These are phyloP conservation scores for Bryum argenteum DNA, from an alignment of 225 moss, liverwort and hornwort species.

Conservation along the genomic window DNA sequence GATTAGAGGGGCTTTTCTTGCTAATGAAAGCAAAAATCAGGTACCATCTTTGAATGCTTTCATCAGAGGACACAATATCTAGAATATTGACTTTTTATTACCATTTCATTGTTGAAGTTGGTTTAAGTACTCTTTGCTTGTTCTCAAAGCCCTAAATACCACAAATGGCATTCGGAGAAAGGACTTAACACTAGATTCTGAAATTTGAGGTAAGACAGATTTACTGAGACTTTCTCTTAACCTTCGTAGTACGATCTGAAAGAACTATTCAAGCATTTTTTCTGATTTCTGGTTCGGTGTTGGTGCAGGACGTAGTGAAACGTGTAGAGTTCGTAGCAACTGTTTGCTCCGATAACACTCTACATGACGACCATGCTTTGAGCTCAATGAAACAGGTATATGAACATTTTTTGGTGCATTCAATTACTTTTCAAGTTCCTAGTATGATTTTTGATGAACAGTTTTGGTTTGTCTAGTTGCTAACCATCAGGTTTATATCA, in stretches of 20 bases:
- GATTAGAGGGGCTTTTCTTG: conserved; percentile 67
- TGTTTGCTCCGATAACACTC: conserved; percentile 58
- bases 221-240: background rate
- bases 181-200: background rate
- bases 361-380: conserved; percentile 46
- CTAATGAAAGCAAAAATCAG: conserved; percentile 93
- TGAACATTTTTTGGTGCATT: conserved; percentile 29
- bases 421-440: background rate
- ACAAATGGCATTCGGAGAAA: conserved; percentile 13
- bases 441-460: background rate
- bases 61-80: background rate
- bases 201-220: conserved; percentile 3
- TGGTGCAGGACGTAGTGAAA: conserved; percentile 61
- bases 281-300: conserved; percentile 29
- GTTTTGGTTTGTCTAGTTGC: too few species aligned
- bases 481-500: too few species aligned
- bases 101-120: conserved; percentile 7
- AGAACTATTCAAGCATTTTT: conserved; percentile 9
- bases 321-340: conserved; percentile 55
- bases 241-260: background rate
- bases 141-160: conserved; percentile 6
- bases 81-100: background rate
- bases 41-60: conserved; percentile 35
- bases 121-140: conserved; percentile 6
- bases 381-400: conserved; percentile 44